Evolutionary conservation across 768 basidiomycete genomes (phyloP), one percentile per base, ranked within the genome.

Genomic region (Mycena vulgaris): DNA sequence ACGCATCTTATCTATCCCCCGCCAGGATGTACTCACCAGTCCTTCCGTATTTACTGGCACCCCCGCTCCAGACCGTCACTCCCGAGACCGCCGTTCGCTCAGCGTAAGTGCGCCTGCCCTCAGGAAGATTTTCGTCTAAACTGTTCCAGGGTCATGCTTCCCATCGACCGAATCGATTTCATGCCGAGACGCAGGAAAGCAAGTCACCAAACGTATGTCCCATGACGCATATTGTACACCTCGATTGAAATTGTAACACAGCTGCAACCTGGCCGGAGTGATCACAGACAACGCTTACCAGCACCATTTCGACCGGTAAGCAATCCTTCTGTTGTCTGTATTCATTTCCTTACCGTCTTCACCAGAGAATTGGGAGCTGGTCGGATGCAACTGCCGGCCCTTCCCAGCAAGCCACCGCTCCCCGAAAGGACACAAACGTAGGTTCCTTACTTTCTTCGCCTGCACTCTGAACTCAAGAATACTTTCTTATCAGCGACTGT

Each of bases 21-120:
- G 1, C 6, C n/a, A 73, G 72, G 57, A 66, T 40, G 27, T 35
- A 5, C 42, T 67, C 21, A 52, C 16, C 52, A 73, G 68, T 27
- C 68, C 72, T 14, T 73, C 72, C 5, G 64, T 67, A 37, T 70
- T 70, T 55, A 39, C 72, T 48, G 23, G n/a, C n/a, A n/a, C n/a
- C n/a, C n/a, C 35, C 8, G 35, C 7, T 48, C 21, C 3, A 45
- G 39, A 39, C 39, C 9, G 14, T 16, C 67, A 66, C 47, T n/a
- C 65, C 8, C 42, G 65, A 31, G 56, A 70, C 33, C 39, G 25
- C 11, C 56, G 35, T 40, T 53, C 55, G 10, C 23, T 27, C 13
- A 51, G 58, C 48, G 71, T 72, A 42, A 53, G 62, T 19, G 17
- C 25, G 23, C 11, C 23, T 30, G 37, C 51, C 25, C 51, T 23